Percentiles rank a stretch among this genome's conserved stretches.
These are phyloP conservation scores for Phytophthora brassicae DNA, from an alignment of 352 stramenopile genomes.

Conservation along the genomic window DNA sequence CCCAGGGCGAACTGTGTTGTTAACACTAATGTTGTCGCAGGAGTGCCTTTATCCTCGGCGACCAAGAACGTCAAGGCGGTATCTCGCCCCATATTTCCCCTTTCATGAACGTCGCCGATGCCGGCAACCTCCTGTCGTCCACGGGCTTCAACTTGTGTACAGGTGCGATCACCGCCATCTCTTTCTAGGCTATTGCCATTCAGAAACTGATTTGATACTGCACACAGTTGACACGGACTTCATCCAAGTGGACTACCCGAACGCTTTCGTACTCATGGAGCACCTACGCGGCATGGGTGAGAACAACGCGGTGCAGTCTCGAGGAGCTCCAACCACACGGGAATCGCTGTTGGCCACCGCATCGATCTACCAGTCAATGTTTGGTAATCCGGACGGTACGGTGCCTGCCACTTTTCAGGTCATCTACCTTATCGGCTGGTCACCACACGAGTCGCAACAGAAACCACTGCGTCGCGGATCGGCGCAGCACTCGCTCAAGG, in stretches of 20 bases:
- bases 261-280: constrained; percentile 97
- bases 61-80: constrained; percentile 94
- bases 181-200: not conserved
- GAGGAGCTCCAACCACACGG: constrained; percentile 63
- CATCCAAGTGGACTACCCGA: constrained; percentile 93
- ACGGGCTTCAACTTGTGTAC: constrained; percentile 95
- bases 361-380: constrained; percentile 95
- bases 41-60: constrained; percentile 92
- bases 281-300: constrained; percentile 96
- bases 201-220: not conserved
- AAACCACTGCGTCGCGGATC: constrained; percentile 86
- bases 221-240: constrained; percentile 95
- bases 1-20: not conserved
- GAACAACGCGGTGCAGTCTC: constrained; percentile 87
- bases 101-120: constrained; percentile 95
- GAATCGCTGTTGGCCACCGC: constrained; percentile 94
- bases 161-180: constrained; percentile 31
- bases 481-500: constrained; percentile 75
- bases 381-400: constrained; percentile 81
- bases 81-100: constrained; percentile 95
- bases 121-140: constrained; percentile 90
- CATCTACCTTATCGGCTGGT: constrained; percentile 99
- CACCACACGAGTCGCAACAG: constrained; percentile 94
- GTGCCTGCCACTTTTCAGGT: constrained; percentile 96
- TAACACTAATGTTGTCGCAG: constrained; percentile 26